These are phyloP conservation scores for Peziza echinospora DNA, from an alignment of 495 filamentous ascomycete genomes.

Conservation along the genomic window DNA sequence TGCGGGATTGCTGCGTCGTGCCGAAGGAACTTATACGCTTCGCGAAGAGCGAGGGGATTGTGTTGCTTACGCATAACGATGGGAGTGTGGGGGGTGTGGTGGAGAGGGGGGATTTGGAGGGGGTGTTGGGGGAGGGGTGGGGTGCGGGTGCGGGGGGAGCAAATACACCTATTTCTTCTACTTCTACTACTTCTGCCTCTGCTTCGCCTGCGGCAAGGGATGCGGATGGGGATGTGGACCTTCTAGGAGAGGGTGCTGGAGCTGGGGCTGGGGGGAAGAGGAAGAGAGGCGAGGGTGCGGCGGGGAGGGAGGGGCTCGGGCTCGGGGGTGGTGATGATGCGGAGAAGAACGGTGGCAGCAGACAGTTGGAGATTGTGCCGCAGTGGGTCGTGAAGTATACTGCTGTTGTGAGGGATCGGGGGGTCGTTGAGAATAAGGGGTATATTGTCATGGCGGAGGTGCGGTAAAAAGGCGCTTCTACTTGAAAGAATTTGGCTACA, in stretches of 20 bases:
- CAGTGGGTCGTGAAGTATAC: constrained; percentile 98
- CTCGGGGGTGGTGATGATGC: constrained; percentile 21
- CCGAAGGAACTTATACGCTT: constrained; percentile 69
- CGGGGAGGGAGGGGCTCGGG: constrained; percentile 41
- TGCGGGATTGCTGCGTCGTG: constrained; percentile 89
- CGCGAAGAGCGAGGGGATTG: constrained; percentile 65
- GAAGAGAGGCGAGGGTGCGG: constrained; percentile 38
- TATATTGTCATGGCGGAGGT: constrained; percentile 24
- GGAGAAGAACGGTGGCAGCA: constrained; percentile 29
- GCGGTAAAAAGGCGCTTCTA: too few species aligned
- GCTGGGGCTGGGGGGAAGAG: too few species aligned
- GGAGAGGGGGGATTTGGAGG: constrained; percentile 21
- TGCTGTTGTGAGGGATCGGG: constrained; percentile 86
- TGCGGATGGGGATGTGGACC: too few species aligned
- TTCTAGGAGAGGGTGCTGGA: too few species aligned
- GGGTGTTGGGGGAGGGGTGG: constrained; percentile 1
- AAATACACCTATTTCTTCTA: not conserved
- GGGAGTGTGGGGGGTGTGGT: constrained; percentile 70
- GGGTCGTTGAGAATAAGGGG: constrained; percentile 94
- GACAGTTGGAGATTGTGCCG: constrained; percentile 54
- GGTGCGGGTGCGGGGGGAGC: too few species aligned
- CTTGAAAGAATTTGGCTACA: too few species aligned
- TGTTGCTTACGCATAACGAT: constrained; percentile 85
- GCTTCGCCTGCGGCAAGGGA: too few species aligned
- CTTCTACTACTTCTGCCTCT: not conserved